Base-by-base conservation (phyloP, 192 early-diverging fungal species). In the Entomortierella parvispora region DNA sequence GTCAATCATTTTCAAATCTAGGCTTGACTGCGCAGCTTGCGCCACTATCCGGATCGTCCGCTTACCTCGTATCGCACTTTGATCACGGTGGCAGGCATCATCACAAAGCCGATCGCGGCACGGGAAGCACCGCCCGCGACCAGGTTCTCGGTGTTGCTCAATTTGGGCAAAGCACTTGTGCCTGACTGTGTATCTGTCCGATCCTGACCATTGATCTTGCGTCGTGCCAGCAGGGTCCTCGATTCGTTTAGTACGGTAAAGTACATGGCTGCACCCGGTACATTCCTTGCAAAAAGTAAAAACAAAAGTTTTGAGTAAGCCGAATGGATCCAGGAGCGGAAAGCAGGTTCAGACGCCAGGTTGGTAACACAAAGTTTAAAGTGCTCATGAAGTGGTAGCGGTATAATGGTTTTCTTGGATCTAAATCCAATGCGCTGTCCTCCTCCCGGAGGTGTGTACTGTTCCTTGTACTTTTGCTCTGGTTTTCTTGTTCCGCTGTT, bases 51-150 rank as follows among this genome's bases (percentile, higher is more conserved):
- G n/a, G n/a, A n/a, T 40, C 12, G 37, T 40, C 7, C 12, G 53
- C 63, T 47, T 80, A 91, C 91, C 87, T 97, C 96, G 61, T 89
- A 96, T 55, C 94, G 86, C 40, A 95, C 90, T 83, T 98, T 98
- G 55, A 98, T 85, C 34, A 96, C 91, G 0, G 94, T 94, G n/a
- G 94, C 88, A 0, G 96, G 96, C 96, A 98, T 98, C 83, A 96
- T 85, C 0, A 95, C 57, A 61, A 96, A 91, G 7, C 96, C 96
- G 25, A 93, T 89, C 10, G 91, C 67, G 11, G 87, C 90, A 43
- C 92, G 79, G 22, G 93, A 90, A 29, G 86, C 80, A 17, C 88
- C 87, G 22, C 93, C 93, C 2, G 91, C 86, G 9, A 91, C 57
- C 72, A 94, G 58, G 74, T 93, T 94, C 61, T 90, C 87, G 55